These are phyloP conservation scores for Crithidia thermophila DNA, from an alignment of 208 protist species.

Conservation along the genomic window DNA sequence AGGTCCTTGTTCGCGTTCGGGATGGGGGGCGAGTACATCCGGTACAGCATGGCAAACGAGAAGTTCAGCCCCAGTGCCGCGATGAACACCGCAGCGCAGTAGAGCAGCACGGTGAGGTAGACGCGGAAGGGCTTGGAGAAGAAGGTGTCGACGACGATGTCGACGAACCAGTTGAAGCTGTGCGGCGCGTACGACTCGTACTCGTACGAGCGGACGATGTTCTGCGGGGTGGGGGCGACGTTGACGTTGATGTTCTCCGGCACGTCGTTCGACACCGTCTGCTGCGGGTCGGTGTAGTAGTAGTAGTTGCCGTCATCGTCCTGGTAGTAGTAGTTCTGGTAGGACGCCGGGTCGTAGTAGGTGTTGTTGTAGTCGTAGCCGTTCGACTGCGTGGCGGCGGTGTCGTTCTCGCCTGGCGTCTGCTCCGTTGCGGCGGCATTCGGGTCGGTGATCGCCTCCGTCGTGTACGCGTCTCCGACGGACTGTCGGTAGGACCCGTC, in stretches of 20 bases:
- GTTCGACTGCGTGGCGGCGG: conserved; percentile 24
- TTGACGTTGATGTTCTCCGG: conserved; percentile 28
- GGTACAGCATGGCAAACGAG: conserved; percentile 75
- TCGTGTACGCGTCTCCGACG: conserved; percentile 19
- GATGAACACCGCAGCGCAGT: conserved; percentile 62
- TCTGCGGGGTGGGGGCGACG: conserved; percentile 27
- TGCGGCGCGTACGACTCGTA: conserved; percentile 78
- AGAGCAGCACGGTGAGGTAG: conserved; percentile 82
- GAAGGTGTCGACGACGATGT: conserved; percentile 84
- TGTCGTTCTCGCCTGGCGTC: conserved; percentile 32
- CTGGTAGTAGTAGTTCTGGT: conserved; percentile 81
- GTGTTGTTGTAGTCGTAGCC: conserved; percentile 29
- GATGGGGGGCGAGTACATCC: conserved; percentile 56
- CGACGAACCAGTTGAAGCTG: conserved; percentile 70
- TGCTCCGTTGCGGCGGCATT: conserved; percentile 10
- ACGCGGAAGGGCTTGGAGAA: conserved; percentile 63
- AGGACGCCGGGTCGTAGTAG: conserved; percentile 53
- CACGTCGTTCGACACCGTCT: conserved; percentile 24
- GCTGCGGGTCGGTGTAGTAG: conserved; percentile 53
- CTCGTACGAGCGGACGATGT: conserved; percentile 65
- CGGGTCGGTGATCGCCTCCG: conserved; percentile 15
- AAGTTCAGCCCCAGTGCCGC: conserved; percentile 63
- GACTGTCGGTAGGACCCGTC: conserved; percentile 21
- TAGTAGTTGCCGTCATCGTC: conserved; percentile 78
- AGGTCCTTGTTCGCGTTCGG: conserved; percentile 32